Evolutionary conservation across 2,329 filamentous ascomycete species (phyloP).

Genomic region (Fusarium sp.): DNA sequence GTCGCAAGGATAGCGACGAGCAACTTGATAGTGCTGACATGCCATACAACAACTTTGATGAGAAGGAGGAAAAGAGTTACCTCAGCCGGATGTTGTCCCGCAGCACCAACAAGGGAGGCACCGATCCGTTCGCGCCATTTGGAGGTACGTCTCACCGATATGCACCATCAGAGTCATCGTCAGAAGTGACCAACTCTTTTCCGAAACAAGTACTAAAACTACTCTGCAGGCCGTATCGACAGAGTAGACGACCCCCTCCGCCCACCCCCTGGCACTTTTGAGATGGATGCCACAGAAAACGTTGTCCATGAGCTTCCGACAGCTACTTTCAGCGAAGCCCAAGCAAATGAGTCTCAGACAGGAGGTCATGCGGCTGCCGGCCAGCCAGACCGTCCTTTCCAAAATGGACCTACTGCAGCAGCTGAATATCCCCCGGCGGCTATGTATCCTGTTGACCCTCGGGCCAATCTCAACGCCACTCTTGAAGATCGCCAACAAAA

Average conservation of each 20-base stretch:
- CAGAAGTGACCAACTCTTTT: not conserved
- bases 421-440: constrained; percentile 13
- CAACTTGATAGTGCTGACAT: constrained; percentile 10
- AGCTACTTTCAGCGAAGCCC: constrained; percentile 22
- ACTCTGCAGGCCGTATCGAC: constrained; percentile 47
- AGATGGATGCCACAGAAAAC: constrained; percentile 50
- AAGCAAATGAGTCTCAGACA: constrained; percentile 7
- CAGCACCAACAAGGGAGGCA: constrained; percentile 38
- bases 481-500: constrained; percentile 42
- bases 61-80: constrained; percentile 39
- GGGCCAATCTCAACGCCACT: constrained; percentile 48
- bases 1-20: constrained; percentile 19
- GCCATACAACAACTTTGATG: constrained; percentile 33
- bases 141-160: constrained; percentile 49
- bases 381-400: constrained; percentile 2
- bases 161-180: not conserved
- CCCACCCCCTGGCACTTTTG: constrained; percentile 45
- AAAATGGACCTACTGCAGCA: constrained; percentile 7
- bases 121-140: constrained; percentile 56
- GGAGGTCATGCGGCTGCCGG: not conserved
- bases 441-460: constrained; percentile 41
- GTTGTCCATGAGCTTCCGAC: constrained; percentile 49
- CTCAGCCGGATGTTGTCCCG: constrained; percentile 40
- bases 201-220: constrained; percentile 25
- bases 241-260: constrained; percentile 40